Evolutionary conservation across 2,329 filamentous ascomycete genomes (phyloP).

Genomic region (Eutypella sp.): DNA sequence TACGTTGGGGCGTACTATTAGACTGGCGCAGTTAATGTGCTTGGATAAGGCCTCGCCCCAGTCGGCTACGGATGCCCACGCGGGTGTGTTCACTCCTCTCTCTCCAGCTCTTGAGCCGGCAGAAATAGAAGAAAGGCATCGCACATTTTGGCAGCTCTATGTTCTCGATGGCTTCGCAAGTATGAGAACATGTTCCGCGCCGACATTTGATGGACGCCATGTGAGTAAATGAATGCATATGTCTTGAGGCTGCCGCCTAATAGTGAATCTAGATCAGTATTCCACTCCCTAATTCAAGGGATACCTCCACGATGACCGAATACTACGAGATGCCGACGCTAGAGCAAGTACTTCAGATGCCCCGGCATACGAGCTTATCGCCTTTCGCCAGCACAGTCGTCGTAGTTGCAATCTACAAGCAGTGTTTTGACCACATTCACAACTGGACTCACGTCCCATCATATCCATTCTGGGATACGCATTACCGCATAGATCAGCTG

Average conservation of each 20-base stretch:
- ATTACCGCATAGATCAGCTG: slow-evolving; percentile 2
- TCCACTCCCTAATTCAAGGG: neutral
- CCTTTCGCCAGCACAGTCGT: slow-evolving; percentile 1
- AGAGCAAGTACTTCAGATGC: neutral
- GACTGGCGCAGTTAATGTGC: slow-evolving; percentile 3
- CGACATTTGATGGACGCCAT: slow-evolving; percentile 2
- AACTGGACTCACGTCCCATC: neutral
- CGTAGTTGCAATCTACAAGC: slow-evolving; percentile 1
- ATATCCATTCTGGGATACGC: slow-evolving; percentile 5
- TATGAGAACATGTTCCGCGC: neutral
- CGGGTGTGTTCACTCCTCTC: neutral
- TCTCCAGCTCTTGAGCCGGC: neutral
- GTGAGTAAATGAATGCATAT: no score
- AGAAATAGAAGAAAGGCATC: slow-evolving; percentile 1
- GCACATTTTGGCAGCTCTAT: slow-evolving; percentile 5
- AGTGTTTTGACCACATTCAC: slow-evolving; percentile 1
- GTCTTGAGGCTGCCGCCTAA: no score
- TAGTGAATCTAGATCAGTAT: no score
- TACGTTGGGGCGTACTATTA: slow-evolving; percentile 3
- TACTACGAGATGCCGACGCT: slow-evolving; percentile 1
- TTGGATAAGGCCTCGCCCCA: neutral
- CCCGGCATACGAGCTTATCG: neutral
- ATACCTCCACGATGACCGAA: neutral
- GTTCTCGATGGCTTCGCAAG: slow-evolving; percentile 3
- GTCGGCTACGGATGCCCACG: neutral